Evolutionary conservation across 2,329 filamentous ascomycete species (phyloP).

Genomic region (Monilinia aucupariae): DNA sequence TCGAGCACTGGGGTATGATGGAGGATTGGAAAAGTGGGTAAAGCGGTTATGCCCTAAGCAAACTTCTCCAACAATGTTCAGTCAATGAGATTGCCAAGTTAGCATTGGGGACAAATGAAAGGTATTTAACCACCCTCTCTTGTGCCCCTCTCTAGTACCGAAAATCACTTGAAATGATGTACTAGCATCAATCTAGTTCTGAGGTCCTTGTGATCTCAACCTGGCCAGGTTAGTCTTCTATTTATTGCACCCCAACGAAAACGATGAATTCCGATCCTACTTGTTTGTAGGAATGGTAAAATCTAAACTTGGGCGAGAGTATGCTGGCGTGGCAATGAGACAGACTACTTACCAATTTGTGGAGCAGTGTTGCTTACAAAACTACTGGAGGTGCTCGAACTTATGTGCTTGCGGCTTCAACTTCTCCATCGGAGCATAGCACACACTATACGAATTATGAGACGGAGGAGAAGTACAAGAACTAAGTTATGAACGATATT

Average conservation of each 20-base stretch:
- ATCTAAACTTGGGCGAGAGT: slow-evolving; percentile 26
- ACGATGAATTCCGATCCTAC: neutral
- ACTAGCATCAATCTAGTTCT: slow-evolving; percentile 17
- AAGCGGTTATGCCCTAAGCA: slow-evolving; percentile 24
- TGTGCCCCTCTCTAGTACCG: neutral
- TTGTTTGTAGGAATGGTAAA: slow-evolving; percentile 24
- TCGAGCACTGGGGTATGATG: slow-evolving; percentile 23
- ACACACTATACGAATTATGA: slow-evolving; percentile 27
- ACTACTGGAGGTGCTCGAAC: slow-evolving; percentile 33
- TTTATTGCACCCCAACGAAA: neutral
- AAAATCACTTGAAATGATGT: neutral
- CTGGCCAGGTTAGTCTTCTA: slow-evolving; percentile 23
- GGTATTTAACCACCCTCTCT: slow-evolving; percentile 12
- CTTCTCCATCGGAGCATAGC: slow-evolving; percentile 28
- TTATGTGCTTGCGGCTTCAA: slow-evolving; percentile 31
- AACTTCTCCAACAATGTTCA: slow-evolving; percentile 30
- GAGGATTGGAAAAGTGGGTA: slow-evolving; percentile 25
- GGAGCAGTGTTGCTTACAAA: slow-evolving; percentile 26
- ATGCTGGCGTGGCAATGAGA: slow-evolving; percentile 21
- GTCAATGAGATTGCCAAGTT: slow-evolving; percentile 29
- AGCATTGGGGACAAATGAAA: slow-evolving; percentile 21
- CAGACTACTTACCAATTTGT: slow-evolving; percentile 17
- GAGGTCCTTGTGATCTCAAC: slow-evolving; percentile 28
- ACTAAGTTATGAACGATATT: slow-evolving; percentile 20
- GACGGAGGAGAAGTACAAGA: slow-evolving; percentile 26